phyloP scores from a whole-genome alignment of 1,139 yeast genomes.

The Sugiyamaella neomexicana region DNA sequence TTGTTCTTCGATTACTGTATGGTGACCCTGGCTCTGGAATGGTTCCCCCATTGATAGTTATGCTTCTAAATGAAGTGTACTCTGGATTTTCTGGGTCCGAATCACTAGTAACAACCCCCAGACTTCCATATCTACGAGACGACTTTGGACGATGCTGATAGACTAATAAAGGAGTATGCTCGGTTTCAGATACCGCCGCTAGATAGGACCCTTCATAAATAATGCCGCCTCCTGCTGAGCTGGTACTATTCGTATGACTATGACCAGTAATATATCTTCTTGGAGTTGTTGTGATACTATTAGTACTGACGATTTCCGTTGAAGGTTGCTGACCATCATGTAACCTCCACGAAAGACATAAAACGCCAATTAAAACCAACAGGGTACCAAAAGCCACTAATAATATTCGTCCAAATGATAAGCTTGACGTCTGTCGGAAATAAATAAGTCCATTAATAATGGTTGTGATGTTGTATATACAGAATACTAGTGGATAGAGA shows the following conservation, averaged over 20 bases:
- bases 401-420: conserved; percentile 43
- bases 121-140: conserved; percentile 8
- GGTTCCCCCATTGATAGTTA: conserved; percentile 27
- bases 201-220: not conserved
- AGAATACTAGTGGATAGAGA: conserved; percentile 80
- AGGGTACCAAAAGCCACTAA: conserved; percentile 54
- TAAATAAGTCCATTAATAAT: conserved; percentile 72
- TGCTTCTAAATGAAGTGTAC: conserved; percentile 34
- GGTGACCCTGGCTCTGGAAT: conserved; percentile 33
- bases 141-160: conserved; percentile 5
- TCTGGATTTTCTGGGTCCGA: conserved; percentile 21
- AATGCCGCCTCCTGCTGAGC: not conserved
- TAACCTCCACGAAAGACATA: conserved; percentile 50
- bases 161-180: conserved; percentile 10
- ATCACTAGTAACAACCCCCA: conserved; percentile 2
- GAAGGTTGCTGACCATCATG: conserved; percentile 6
- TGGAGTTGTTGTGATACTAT: conserved; percentile 6
- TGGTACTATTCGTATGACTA: conserved; percentile 1
- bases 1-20: conserved; percentile 21
- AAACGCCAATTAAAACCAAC: conserved; percentile 55
- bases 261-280: conserved; percentile 4
- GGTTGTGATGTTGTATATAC: conserved; percentile 74
- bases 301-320: not conserved
- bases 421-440: conserved; percentile 51
- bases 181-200: not conserved